These are phyloP conservation scores for Emericellopsis cladophorae DNA, from an alignment of 2,329 filamentous ascomycete genomes.

Conservation along the genomic window DNA sequence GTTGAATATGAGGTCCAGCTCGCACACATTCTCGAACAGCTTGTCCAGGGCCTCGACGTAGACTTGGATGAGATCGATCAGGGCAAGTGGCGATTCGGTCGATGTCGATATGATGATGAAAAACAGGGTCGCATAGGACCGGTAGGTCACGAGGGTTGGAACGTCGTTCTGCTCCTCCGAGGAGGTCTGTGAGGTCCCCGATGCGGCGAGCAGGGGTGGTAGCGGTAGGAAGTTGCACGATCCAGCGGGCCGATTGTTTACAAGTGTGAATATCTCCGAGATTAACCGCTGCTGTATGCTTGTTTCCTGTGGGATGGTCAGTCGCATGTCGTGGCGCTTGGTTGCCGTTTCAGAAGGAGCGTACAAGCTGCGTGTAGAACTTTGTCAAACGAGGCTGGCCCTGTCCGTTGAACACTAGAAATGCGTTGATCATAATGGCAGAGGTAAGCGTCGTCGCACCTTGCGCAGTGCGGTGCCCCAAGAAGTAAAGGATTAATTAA, in stretches of 20 bases:
- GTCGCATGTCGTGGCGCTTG: not conserved
- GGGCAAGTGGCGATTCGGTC: conserved; percentile 86
- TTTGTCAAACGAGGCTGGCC: conserved; percentile 94
- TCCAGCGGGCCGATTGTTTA: conserved; percentile 79
- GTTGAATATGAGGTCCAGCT: conserved; percentile 96
- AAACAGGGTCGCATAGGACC: conserved; percentile 94
- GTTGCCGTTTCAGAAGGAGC: not conserved
- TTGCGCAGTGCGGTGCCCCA: not conserved
- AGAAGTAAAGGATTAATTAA: not conserved
- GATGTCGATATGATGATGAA: conserved; percentile 97
- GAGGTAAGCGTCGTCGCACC: not conserved
- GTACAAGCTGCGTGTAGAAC: conserved; percentile 92
- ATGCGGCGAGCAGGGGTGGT: conserved; percentile 50
- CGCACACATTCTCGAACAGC: conserved; percentile 96
- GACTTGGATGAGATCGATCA: conserved; percentile 95
- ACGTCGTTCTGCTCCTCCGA: conserved; percentile 71
- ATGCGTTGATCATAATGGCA: conserved; percentile 82
- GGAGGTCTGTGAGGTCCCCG: conserved; percentile 50
- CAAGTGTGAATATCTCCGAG: conserved; percentile 91
- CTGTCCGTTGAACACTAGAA: conserved; percentile 97
- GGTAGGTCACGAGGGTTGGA: conserved; percentile 91
- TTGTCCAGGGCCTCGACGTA: conserved; percentile 93
- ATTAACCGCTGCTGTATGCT: conserved; percentile 94
- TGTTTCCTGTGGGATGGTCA: conserved; percentile 56
- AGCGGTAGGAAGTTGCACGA: conserved; percentile 95